Percentiles rank a stretch among this genome's conserved stretches.
These are phyloP conservation scores for Thielaviopsis euricoi DNA, from an alignment of 2,329 filamentous ascomycete genomes.

Conservation along the genomic window DNA sequence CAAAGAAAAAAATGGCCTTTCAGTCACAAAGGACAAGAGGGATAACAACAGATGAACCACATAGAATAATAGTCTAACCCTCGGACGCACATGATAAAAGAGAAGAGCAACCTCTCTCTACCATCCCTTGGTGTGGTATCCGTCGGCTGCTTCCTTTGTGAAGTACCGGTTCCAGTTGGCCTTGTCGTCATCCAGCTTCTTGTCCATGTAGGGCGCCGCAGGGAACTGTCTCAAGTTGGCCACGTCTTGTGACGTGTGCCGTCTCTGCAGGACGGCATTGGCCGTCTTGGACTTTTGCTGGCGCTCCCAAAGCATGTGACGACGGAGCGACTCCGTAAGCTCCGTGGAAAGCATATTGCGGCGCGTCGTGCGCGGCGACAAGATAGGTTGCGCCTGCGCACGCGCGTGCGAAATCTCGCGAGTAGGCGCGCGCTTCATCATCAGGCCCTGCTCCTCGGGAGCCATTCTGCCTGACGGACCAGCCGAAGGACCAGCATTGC, in stretches of 20 bases:
- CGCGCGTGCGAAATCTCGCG: slow-evolving; percentile 40
- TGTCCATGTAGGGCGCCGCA: slow-evolving; percentile 43
- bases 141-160: slow-evolving; percentile 50
- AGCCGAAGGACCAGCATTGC: slow-evolving; percentile 22
- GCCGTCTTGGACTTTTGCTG: slow-evolving; percentile 85
- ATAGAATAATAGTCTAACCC: neutral
- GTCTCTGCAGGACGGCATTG: slow-evolving; percentile 74
- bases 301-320: slow-evolving; percentile 85
- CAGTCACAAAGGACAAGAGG: neutral
- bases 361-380: slow-evolving; percentile 82
- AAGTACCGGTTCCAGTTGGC: slow-evolving; percentile 78
- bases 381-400: slow-evolving; percentile 62
- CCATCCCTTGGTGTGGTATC: slow-evolving; percentile 29
- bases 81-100: no score
- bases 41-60: slow-evolving; percentile 6
- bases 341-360: slow-evolving; percentile 93
- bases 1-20: neutral
- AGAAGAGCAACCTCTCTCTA: slow-evolving; percentile 15
- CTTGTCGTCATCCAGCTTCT: slow-evolving; percentile 45
- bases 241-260: slow-evolving; percentile 81
- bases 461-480: slow-evolving; percentile 34
- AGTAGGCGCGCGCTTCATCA: slow-evolving; percentile 44
- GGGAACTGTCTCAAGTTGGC: slow-evolving; percentile 75
- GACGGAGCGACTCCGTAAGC: slow-evolving; percentile 79
- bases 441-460: slow-evolving; percentile 44